Conservation (phyloP, 345 rosid species). For the Linum usitatissimum region DNA sequence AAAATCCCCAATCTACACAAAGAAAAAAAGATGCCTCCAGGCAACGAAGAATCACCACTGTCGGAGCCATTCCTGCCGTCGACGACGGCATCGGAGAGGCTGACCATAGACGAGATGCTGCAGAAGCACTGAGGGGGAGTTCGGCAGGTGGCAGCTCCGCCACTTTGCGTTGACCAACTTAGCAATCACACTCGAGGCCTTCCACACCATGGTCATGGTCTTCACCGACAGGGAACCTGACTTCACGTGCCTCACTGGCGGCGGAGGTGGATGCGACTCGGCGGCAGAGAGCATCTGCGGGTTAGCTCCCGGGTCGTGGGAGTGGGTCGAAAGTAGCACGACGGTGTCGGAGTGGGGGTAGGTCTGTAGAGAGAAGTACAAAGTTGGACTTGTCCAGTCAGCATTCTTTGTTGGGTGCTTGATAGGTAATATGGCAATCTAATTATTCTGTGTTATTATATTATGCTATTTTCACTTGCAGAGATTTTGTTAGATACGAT, state of each 20-base stretch:
- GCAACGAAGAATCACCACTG: neutral
- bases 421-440: neutral
- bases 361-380: conserved; percentile 1
- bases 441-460: neutral
- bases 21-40: neutral
- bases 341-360: conserved; percentile 55
- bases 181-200: conserved; percentile 66
- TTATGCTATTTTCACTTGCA: neutral
- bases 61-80: neutral
- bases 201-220: conserved; percentile 48
- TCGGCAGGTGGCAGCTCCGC: conserved; percentile 51
- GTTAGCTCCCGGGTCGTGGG: conserved; percentile 45
- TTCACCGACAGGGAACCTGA: conserved; percentile 62
- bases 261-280: conserved; percentile 7
- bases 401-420: neutral
- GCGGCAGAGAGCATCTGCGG: conserved; percentile 31
- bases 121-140: conserved; percentile 56
- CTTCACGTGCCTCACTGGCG: conserved; percentile 19
- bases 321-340: conserved; percentile 53
- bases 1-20: neutral
- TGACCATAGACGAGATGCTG: conserved; percentile 58
- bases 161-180: conserved; percentile 58
- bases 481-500: too few relatives aligned
- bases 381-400: conserved; percentile 29
- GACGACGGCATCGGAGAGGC: neutral